phyloP scores from a whole-genome alignment of 441 rosid species.

The Isatis lusitanica region DNA sequence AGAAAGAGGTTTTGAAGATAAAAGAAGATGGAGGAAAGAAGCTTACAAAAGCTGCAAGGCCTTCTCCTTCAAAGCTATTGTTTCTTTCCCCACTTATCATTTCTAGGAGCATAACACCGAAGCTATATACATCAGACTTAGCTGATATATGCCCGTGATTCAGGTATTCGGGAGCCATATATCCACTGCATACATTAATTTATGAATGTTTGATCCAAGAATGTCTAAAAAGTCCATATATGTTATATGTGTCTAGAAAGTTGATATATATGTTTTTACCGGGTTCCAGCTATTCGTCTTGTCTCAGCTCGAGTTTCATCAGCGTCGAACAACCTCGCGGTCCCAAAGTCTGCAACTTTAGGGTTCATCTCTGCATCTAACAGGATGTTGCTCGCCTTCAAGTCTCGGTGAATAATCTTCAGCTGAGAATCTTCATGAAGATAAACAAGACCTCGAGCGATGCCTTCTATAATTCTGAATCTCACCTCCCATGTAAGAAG shows the following conservation, averaged over 20 bases:
- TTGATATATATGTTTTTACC: not conserved
- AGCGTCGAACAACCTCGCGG: slow-evolving; percentile 18
- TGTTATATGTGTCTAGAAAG: not conserved
- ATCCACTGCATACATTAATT: slow-evolving; percentile 21
- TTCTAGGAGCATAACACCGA: slow-evolving; percentile 29
- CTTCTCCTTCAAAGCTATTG: slow-evolving; percentile 20
- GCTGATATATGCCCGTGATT: slow-evolving; percentile 23
- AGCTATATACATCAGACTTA: slow-evolving; percentile 24
- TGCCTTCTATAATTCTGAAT: slow-evolving; percentile 29
- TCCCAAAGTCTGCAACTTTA: slow-evolving; percentile 28
- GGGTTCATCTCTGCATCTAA: slow-evolving; percentile 29
- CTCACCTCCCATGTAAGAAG: slow-evolving; percentile 34
- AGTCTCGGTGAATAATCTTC: slow-evolving; percentile 31
- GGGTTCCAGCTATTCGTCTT: slow-evolving; percentile 22
- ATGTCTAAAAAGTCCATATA: no score
- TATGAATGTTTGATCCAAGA: not conserved
- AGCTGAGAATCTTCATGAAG: slow-evolving; percentile 39
- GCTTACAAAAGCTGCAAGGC: slow-evolving; percentile 16
- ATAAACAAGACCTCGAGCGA: slow-evolving; percentile 30
- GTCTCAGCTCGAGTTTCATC: slow-evolving; percentile 20
- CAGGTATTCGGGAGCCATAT: slow-evolving; percentile 36
- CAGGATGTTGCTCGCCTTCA: slow-evolving; percentile 24
- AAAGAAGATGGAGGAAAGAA: not conserved
- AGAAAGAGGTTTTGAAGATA: not conserved
- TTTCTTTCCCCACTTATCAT: slow-evolving; percentile 30